Conservation (phyloP, 2,329 filamentous ascomycete genomes). For the Hypomyces rosellus region DNA sequence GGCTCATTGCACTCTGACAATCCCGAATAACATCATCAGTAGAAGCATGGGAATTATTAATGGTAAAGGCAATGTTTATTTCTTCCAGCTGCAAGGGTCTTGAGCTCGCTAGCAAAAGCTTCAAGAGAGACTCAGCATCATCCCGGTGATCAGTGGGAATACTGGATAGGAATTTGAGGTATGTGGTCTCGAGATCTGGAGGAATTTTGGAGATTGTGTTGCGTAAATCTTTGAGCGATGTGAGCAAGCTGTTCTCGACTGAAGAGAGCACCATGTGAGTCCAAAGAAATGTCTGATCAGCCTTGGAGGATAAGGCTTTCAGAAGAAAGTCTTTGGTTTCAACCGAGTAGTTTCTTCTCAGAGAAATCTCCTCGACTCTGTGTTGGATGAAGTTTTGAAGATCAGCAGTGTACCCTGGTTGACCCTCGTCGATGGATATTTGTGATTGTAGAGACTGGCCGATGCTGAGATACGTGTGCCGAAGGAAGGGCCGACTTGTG, state of each 20-base stretch:
- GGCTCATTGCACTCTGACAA: too few species aligned
- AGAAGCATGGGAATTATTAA: too few species aligned
- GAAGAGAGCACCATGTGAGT: conserved; percentile 29
- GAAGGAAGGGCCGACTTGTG: conserved; percentile 24
- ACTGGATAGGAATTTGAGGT: conserved; percentile 23
- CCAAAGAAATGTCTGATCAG: conserved; percentile 34
- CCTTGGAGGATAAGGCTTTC: conserved; percentile 23
- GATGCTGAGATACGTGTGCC: conserved; percentile 7
- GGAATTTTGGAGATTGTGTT: conserved; percentile 27
- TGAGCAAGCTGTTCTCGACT: conserved; percentile 23
- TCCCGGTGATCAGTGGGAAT: conserved; percentile 15
- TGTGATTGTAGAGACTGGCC: conserved; percentile 5
- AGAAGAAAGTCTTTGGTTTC: conserved; percentile 14
- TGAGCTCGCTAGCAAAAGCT: too few species aligned
- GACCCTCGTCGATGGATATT: conserved; percentile 18
- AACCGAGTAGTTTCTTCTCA: conserved; percentile 17
- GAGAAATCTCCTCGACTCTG: conserved; percentile 25
- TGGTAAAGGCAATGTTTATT: too few species aligned
- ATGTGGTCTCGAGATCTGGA: conserved; percentile 22
- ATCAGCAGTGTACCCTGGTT: conserved; percentile 21
- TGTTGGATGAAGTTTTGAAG: conserved; percentile 26
- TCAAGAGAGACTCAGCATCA: too few species aligned
- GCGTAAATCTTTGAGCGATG: conserved; percentile 21
- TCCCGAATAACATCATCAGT: too few species aligned
- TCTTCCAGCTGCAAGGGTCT: too few species aligned